A percentile compares a stretch with the other conserved stretches of the same genome.
phyloP scores from a whole-genome alignment of 2,329 filamentous ascomycete genomes.

The Cladophialophora exuberans region DNA sequence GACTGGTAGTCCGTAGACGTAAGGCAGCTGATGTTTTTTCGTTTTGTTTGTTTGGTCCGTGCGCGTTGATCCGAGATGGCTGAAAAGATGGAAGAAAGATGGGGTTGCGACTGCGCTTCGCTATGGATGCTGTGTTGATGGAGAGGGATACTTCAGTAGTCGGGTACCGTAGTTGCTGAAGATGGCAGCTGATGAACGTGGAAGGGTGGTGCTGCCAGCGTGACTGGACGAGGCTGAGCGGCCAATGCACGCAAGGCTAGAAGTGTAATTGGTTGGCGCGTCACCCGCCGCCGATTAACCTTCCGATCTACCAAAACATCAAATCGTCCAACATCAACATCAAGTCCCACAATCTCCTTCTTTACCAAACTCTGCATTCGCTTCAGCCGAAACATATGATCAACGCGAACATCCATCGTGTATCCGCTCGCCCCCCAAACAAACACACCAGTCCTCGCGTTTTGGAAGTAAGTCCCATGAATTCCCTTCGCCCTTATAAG shows the following conservation, averaged over 20 bases:
- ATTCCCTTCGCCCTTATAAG: neutral
- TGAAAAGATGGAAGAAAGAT: neutral
- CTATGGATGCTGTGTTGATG: no score
- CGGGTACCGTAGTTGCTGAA: no score
- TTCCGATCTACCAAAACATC: conserved; percentile 3
- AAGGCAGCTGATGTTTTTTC: no score
- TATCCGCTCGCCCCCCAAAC: neutral
- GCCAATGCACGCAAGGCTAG: neutral
- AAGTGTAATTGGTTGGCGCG: neutral
- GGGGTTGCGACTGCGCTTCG: no score
- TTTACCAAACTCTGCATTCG: conserved; percentile 5
- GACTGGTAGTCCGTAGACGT: no score
- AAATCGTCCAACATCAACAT: neutral
- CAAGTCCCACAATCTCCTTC: neutral
- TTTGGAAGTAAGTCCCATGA: no score
- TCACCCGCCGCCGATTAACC: neutral
- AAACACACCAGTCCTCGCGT: no score
- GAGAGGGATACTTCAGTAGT: no score
- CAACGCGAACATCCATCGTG: neutral
- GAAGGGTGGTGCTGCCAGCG: no score
- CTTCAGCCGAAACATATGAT: neutral
- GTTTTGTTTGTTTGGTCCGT: no score
- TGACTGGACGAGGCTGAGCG: neutral
- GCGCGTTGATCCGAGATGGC: no score
- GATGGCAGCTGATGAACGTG: no score